These are phyloP conservation scores for Talaromyces wortmannii DNA, from an alignment of 495 filamentous ascomycete genomes.

Conservation along the genomic window DNA sequence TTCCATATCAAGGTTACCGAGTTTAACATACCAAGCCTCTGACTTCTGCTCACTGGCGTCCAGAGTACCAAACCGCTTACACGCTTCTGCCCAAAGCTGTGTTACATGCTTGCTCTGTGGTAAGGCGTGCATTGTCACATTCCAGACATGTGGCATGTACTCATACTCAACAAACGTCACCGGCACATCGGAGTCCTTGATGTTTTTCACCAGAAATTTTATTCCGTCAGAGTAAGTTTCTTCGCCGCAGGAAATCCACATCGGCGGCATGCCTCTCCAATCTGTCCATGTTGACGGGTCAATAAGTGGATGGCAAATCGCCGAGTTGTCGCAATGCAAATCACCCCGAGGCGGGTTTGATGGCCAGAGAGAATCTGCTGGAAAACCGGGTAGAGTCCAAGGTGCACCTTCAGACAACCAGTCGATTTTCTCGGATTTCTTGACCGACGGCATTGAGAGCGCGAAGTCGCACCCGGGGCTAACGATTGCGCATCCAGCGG, in stretches of 20 bases:
- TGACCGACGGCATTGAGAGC: not conserved
- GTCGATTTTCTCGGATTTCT: not conserved
- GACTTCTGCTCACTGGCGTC: not conserved
- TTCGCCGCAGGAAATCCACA: conserved; percentile 9
- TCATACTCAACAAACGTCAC: conserved; percentile 10
- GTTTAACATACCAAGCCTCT: not conserved
- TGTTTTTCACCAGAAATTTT: conserved; percentile 3
- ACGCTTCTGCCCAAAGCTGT: conserved; percentile 3
- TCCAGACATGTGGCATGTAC: conserved; percentile 8
- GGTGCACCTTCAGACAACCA: not conserved
- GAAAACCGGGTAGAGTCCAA: not conserved
- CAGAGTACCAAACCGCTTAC: not conserved
- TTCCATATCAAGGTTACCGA: not conserved
- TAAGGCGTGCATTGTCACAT: conserved; percentile 1
- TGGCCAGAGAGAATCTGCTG: conserved; percentile 9
- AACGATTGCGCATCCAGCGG: not conserved
- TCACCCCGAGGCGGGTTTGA: conserved; percentile 11
- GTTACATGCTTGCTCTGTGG: conserved; percentile 3
- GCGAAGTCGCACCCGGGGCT: not conserved
- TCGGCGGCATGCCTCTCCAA: conserved; percentile 8
- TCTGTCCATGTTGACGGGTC: conserved; percentile 1
- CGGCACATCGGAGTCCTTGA: not conserved
- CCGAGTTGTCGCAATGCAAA: conserved; percentile 6
- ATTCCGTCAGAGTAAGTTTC: conserved; percentile 10
- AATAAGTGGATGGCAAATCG: conserved; percentile 11